phyloP scores from a whole-genome alignment of 2,329 filamentous ascomycete genomes.

The Fusarium redolens region DNA sequence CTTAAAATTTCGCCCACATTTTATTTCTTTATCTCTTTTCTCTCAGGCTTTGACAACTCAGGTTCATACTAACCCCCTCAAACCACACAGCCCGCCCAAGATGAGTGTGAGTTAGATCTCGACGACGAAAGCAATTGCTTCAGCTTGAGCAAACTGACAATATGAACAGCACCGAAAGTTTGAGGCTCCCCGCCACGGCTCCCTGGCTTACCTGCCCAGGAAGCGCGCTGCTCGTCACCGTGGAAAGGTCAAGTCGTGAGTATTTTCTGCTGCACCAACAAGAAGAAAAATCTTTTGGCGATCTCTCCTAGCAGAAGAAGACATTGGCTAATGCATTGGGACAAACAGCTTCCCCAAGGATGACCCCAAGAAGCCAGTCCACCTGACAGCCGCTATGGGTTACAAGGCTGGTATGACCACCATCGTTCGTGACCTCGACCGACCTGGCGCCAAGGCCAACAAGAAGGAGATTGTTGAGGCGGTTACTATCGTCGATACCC shows the following conservation, averaged over 20 bases:
- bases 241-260: slow-evolving; percentile 98
- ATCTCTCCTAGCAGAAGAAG: background rate
- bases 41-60: slow-evolving; percentile 50
- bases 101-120: slow-evolving; percentile 54
- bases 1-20: slow-evolving; percentile 56
- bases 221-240: slow-evolving; percentile 95
- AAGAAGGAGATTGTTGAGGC: slow-evolving; percentile 98
- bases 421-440: slow-evolving; percentile 98
- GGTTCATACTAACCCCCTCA: slow-evolving; percentile 52
- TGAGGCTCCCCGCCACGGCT: slow-evolving; percentile 95
- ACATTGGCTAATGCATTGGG: slow-evolving; percentile 45
- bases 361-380: slow-evolving; percentile 99
- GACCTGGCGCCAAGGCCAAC: slow-evolving; percentile 98
- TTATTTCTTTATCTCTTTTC: slow-evolving; percentile 49
- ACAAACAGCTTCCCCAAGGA: slow-evolving; percentile 94
- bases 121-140: slow-evolving; percentile 45
- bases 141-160: slow-evolving; percentile 26
- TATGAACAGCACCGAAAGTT: slow-evolving; percentile 65
- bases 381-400: slow-evolving; percentile 97
- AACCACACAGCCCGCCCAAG: slow-evolving; percentile 53
- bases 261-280: slow-evolving; percentile 43
- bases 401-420: slow-evolving; percentile 99
- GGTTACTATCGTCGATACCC: slow-evolving; percentile 88
- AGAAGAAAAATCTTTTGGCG: background rate
- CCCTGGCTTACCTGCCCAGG: slow-evolving; percentile 85